These are phyloP conservation scores for Annona squamosa DNA, from an alignment of 164 flowering plant species.

Conservation along the genomic window DNA sequence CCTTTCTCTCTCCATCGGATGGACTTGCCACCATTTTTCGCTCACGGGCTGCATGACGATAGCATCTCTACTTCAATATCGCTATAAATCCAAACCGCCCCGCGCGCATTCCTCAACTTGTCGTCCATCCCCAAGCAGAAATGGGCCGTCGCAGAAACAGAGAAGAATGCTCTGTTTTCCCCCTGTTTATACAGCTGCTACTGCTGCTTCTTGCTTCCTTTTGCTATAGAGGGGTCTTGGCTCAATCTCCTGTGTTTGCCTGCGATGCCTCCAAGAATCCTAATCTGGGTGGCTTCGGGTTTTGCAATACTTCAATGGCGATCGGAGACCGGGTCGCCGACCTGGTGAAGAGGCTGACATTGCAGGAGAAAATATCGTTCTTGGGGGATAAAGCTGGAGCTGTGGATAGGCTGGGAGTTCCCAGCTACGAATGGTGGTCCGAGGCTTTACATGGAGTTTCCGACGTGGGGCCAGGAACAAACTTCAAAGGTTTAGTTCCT, in stretches of 20 bases:
- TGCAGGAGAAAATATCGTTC: conserved; percentile 70
- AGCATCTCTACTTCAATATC: neutral
- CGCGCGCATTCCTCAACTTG: conserved; percentile 2
- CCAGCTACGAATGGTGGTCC: conserved; percentile 98
- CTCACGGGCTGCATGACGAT: conserved; percentile 17
- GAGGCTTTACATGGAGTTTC: conserved; percentile 98
- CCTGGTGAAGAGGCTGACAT: conserved; percentile 67
- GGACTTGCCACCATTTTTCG: neutral
- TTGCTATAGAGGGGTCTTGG: conserved; percentile 8
- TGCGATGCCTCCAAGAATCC: conserved; percentile 56
- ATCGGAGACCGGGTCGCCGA: conserved; percentile 52
- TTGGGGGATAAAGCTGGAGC: conserved; percentile 47
- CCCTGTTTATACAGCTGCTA: conserved; percentile 2
- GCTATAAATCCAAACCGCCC: neutral
- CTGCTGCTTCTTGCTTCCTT: neutral
- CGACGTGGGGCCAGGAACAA: conserved; percentile 69
- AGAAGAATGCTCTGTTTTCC: conserved; percentile 30
- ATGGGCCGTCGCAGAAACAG: conserved; percentile 25
- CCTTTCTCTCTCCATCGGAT: neutral
- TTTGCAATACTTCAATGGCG: conserved; percentile 52
- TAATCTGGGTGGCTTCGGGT: conserved; percentile 30
- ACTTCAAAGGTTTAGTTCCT: conserved; percentile 57
- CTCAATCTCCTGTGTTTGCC: conserved; percentile 54
- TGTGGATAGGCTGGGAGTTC: conserved; percentile 76
- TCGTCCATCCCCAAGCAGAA: conserved; percentile 2